Evolutionary conservation across 1,284 basidiomycete species (phyloP).

Genomic region (Melanopsichium pennsylvanicum): DNA sequence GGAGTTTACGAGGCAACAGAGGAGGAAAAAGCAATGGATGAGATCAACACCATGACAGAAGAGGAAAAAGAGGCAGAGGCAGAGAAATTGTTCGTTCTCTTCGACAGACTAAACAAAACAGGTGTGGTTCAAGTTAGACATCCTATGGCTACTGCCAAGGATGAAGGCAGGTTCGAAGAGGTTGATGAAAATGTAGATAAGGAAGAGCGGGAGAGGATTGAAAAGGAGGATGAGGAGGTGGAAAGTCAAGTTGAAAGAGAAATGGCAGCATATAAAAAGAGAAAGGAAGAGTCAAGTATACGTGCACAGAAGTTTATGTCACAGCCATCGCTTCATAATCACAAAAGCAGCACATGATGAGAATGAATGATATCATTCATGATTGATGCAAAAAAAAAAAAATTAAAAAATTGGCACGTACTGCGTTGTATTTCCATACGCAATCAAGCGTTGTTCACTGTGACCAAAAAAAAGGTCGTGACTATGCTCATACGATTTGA

Average conservation of each 20-base stretch:
- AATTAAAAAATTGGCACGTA: no score
- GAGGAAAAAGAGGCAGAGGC: conserved; percentile 58
- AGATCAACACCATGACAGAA: conserved; percentile 43
- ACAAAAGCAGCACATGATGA: no score
- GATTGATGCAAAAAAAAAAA: no score
- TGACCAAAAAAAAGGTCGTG: no score
- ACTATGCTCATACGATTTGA: no score
- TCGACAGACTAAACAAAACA: conserved; percentile 53
- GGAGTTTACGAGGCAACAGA: conserved; percentile 46
- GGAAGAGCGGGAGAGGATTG: conserved; percentile 18
- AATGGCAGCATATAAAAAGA: conserved; percentile 27
- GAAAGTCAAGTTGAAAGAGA: conserved; percentile 37
- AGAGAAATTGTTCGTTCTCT: conserved; percentile 54
- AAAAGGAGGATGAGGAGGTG: conserved; percentile 37
- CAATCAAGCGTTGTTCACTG: no score
- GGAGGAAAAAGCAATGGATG: conserved; percentile 37
- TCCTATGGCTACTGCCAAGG: conserved; percentile 37
- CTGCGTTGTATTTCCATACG: no score
- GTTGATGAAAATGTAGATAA: conserved; percentile 14
- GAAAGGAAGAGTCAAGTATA: conserved; percentile 22
- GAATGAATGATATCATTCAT: no score
- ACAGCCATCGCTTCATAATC: neutral
- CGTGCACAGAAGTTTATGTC: conserved; percentile 20
- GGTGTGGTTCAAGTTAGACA: conserved; percentile 51
- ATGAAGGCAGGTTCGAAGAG: conserved; percentile 46